phyloP scores from a whole-genome alignment of 2,329 filamentous ascomycete genomes.

The Claviceps sorghi region DNA sequence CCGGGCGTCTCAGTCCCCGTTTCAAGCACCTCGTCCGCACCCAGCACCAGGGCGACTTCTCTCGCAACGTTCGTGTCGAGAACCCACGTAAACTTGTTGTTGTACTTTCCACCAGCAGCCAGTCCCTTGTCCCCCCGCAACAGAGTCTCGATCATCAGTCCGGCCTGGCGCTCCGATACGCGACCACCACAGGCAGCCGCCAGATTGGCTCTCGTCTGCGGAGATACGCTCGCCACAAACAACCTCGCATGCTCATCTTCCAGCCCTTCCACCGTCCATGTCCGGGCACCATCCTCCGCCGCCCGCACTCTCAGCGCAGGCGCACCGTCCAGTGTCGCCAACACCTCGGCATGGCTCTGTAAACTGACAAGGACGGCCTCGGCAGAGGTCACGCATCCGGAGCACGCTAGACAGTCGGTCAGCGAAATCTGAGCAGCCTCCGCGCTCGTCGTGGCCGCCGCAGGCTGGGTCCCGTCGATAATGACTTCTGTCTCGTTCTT shows the following conservation, averaged over 20 bases:
- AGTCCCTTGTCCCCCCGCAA: slow-evolving; percentile 55
- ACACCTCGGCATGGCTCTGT: slow-evolving; percentile 84
- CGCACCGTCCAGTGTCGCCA: slow-evolving; percentile 61
- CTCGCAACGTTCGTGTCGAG: slow-evolving; percentile 77
- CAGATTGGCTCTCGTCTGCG: slow-evolving; percentile 77
- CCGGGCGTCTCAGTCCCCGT: slow-evolving; percentile 10
- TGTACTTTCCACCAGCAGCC: slow-evolving; percentile 51
- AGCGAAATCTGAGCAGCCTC: slow-evolving; percentile 83
- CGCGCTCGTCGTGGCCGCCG: slow-evolving; percentile 37
- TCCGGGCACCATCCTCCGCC: slow-evolving; percentile 14
- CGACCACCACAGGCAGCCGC: slow-evolving; percentile 67
- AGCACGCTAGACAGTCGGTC: slow-evolving; percentile 94
- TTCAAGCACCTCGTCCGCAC: slow-evolving; percentile 54
- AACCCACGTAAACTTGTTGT: slow-evolving; percentile 75
- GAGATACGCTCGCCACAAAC: slow-evolving; percentile 85
- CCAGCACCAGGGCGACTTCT: slow-evolving; percentile 68
- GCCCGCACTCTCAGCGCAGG: slow-evolving; percentile 29
- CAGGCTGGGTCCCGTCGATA: slow-evolving; percentile 64
- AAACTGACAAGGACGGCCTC: slow-evolving; percentile 93
- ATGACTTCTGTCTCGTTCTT: slow-evolving; percentile 64
- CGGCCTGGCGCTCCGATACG: slow-evolving; percentile 58
- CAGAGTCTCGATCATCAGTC: slow-evolving; percentile 69
- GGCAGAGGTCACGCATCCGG: slow-evolving; percentile 91
- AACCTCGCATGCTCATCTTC: slow-evolving; percentile 52
- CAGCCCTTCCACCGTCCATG: slow-evolving; percentile 29